Conservation (phyloP, 2,329 filamentous ascomycete genomes). For the Chrysoporthe austroafricana region DNA sequence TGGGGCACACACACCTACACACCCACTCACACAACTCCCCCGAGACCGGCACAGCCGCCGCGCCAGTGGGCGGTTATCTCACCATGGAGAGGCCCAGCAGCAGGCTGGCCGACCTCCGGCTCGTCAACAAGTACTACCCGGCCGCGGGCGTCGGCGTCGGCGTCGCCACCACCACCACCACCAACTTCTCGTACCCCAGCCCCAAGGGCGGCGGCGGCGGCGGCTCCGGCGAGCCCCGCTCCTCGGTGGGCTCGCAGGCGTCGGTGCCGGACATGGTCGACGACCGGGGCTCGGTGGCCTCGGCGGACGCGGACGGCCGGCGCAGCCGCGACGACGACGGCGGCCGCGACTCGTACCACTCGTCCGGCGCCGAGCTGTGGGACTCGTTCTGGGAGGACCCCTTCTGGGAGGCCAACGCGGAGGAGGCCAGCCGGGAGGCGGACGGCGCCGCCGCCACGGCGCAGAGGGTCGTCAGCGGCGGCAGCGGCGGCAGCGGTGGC, state of each 20-base stretch:
- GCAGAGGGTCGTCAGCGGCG: conserved; percentile 3
- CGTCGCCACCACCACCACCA: no score
- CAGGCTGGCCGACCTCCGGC: conserved; percentile 27
- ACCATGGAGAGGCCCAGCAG: conserved; percentile 23
- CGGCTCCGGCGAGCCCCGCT: conserved; percentile 13
- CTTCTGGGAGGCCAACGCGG: conserved; percentile 19
- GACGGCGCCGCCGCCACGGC: background rate
- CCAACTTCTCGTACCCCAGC: conserved; percentile 28
- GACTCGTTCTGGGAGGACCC: conserved; percentile 29
- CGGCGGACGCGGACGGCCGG: conserved; percentile 22
- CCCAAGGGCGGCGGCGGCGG: background rate
- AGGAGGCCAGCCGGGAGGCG: conserved; percentile 15
- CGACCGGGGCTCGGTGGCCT: conserved; percentile 26
- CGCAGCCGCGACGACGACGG: no score
- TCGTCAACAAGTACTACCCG: conserved; percentile 29
- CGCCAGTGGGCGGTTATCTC: background rate
- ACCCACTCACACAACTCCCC: no score
- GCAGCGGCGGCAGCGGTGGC: conserved; percentile 11
- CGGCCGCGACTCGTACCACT: conserved; percentile 17
- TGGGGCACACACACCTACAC: no score
- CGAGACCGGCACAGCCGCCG: background rate
- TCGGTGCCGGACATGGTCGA: conserved; percentile 28
- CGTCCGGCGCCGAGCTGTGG: conserved; percentile 25
- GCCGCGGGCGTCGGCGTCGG: conserved; percentile 10
- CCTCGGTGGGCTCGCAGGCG: conserved; percentile 26